Conservation (phyloP, 2,329 filamentous ascomycete species). For the Emmonsia crescens region DNA sequence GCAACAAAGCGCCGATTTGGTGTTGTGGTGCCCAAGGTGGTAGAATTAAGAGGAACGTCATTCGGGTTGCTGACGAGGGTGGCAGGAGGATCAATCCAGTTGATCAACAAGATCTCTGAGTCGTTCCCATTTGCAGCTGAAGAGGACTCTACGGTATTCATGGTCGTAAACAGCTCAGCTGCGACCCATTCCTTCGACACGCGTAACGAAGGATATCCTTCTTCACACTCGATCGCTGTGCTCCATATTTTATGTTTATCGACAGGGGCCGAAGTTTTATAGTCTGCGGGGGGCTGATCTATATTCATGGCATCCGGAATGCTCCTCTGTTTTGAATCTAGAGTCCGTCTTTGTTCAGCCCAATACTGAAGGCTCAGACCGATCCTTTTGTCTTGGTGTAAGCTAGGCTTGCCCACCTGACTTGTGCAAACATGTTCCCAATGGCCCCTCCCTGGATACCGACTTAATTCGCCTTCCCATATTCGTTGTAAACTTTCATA, state of each 20-base stretch:
- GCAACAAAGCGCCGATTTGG: constrained; percentile 36
- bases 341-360: constrained; percentile 26
- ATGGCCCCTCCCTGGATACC: constrained; percentile 19
- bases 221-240: constrained; percentile 34
- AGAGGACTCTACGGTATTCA: constrained; percentile 18
- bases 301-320: constrained; percentile 24
- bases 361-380: constrained; percentile 36
- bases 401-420: constrained; percentile 30
- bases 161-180: constrained; percentile 23
- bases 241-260: constrained; percentile 24
- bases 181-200: constrained; percentile 36
- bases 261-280: constrained; percentile 12
- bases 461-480: constrained; percentile 33
- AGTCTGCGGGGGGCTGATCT: constrained; percentile 18
- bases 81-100: constrained; percentile 31
- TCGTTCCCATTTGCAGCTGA: constrained; percentile 15
- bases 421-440: constrained; percentile 33
- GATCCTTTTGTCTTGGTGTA: constrained; percentile 30
- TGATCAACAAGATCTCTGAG: constrained; percentile 23
- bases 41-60: constrained; percentile 28
- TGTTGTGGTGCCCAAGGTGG: constrained; percentile 26
- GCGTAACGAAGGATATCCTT: constrained; percentile 34
- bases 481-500: constrained; percentile 33
- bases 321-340: constrained; percentile 21
- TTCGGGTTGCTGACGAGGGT: constrained; percentile 25